Percentiles rank a stretch among this genome's conserved stretches.
phyloP scores from a whole-genome alignment of 768 basidiomycete species.

The Piloderma croceum region DNA sequence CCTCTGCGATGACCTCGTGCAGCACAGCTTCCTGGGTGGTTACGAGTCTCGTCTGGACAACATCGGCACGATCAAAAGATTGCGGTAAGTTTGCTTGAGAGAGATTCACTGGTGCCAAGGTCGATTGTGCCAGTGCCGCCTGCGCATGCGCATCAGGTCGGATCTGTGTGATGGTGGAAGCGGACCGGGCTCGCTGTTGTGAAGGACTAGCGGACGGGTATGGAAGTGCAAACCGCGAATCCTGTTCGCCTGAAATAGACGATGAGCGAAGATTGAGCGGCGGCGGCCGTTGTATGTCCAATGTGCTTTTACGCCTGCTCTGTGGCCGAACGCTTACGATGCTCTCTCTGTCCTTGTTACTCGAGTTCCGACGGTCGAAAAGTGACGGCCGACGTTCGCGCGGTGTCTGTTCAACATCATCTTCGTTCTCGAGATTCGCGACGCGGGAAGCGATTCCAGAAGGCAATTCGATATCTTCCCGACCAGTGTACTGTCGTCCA shows the following conservation, averaged over 20 bases:
- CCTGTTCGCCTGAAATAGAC: neutral
- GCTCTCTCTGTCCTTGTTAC: slow-evolving; percentile 11
- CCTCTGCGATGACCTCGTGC: slow-evolving; percentile 67
- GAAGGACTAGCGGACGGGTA: slow-evolving; percentile 1
- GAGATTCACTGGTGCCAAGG: slow-evolving; percentile 14
- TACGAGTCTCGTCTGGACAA: slow-evolving; percentile 20
- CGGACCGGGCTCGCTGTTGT: neutral
- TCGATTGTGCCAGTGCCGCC: slow-evolving; percentile 31
- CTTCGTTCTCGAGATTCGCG: slow-evolving; percentile 39
- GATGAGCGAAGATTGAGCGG: neutral
- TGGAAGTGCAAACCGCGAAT: neutral
- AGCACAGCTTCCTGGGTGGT: slow-evolving; percentile 59
- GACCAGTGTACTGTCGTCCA: slow-evolving; percentile 32
- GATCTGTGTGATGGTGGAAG: slow-evolving; percentile 20
- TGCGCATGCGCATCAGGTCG: slow-evolving; percentile 43
- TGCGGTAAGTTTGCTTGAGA: no score
- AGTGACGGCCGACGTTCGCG: slow-evolving; percentile 37
- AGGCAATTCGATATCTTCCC: slow-evolving; percentile 61
- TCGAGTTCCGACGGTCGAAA: slow-evolving; percentile 34
- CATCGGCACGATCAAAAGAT: neutral
- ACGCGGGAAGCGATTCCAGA: slow-evolving; percentile 46
- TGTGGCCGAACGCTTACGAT: neutral
- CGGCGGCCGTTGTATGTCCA: neutral
- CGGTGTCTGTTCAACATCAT: slow-evolving; percentile 39
- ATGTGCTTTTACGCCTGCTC: neutral